These are phyloP conservation scores for Silybum marianum DNA, from an alignment of 129 eudicot genomes.

Conservation along the genomic window DNA sequence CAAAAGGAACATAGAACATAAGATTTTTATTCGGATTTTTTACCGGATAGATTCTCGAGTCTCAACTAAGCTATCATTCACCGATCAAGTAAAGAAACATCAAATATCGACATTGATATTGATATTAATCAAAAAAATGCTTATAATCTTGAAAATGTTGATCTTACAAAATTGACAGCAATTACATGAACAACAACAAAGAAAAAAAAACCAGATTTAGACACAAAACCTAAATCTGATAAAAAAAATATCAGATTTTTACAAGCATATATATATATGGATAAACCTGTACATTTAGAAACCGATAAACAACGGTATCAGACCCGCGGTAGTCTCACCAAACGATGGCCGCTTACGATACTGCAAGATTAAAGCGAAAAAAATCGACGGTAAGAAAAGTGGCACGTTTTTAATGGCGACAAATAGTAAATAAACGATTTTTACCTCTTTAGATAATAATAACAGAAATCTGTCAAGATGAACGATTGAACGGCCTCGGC, in stretches of 20 bases:
- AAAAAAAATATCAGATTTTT: slow-evolving; percentile 16
- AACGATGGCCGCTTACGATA: slow-evolving; percentile 45
- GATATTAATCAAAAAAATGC: background rate
- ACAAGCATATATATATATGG: slow-evolving; percentile 14
- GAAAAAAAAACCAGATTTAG: slow-evolving; percentile 1
- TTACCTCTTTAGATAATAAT: slow-evolving; percentile 80
- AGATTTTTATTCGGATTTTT: background rate
- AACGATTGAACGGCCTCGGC: slow-evolving; percentile 77
- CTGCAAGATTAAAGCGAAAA: slow-evolving; percentile 42
- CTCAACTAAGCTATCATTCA: background rate
- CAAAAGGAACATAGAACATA: background rate
- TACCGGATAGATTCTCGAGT: background rate
- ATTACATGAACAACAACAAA: slow-evolving; percentile 14
- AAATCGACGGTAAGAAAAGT: background rate
- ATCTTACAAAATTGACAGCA: slow-evolving; percentile 21
- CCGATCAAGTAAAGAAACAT: background rate
- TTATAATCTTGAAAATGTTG: background rate
- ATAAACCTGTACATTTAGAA: slow-evolving; percentile 26
- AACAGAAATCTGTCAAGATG: slow-evolving; percentile 90
- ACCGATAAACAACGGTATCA: slow-evolving; percentile 9
- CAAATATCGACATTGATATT: background rate
- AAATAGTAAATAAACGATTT: background rate
- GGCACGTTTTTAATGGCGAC: background rate
- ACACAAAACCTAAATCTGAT: slow-evolving; percentile 21
- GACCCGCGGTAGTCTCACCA: slow-evolving; percentile 64